Base-by-base conservation (phyloP, 2,329 filamentous ascomycete species). In the Thelonectria olida region DNA sequence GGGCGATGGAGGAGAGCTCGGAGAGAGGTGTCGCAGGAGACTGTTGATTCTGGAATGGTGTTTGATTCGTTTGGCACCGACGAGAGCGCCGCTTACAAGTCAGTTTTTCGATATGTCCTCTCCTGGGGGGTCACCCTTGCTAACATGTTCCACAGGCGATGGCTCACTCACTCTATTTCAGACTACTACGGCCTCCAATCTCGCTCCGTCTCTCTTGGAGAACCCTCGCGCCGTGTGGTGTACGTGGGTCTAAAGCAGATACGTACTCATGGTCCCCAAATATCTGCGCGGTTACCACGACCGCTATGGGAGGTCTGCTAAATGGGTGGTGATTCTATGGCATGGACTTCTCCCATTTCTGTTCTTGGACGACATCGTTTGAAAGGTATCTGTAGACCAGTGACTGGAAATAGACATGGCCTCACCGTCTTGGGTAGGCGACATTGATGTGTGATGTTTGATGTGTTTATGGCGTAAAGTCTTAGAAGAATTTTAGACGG, bases 161-260 rank as follows among this genome's bases (percentile, higher is more conserved):
- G 94, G 92, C 86, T 98, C 54, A 92, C 96, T 1, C 94, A 98
- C 77, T 91, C 92, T 59, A 94, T 98, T 65, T 95, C 92, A 9
- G 88, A 90, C 39, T 98, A 98, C 76, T 98, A 98, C 74, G 94
- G 93, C 44, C 84, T 97, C 58, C 86, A 89, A 62, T 97, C 94
- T 19, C 93, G 89, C 81, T 94, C 92, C 5, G 87, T 95, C 61
- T 91, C 90, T 0, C 84, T 90, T 1, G 89, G 88, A 28, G 83
- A 88, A 66, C 90, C 92, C 3, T 85, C 88, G 13, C 86, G 90
- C 53, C 87, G 92, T 52, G 90, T 96, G 64, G 93, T 96, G 7
- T 97, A 96, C 71, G 89, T 97, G 20, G 92, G 91, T 4, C 80
- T 95, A 63, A 88, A 86, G 72, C 84, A 85, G 65, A 65, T 76